Conservation (phyloP, 2,329 filamentous ascomycete species). For the Oidium heveae region DNA sequence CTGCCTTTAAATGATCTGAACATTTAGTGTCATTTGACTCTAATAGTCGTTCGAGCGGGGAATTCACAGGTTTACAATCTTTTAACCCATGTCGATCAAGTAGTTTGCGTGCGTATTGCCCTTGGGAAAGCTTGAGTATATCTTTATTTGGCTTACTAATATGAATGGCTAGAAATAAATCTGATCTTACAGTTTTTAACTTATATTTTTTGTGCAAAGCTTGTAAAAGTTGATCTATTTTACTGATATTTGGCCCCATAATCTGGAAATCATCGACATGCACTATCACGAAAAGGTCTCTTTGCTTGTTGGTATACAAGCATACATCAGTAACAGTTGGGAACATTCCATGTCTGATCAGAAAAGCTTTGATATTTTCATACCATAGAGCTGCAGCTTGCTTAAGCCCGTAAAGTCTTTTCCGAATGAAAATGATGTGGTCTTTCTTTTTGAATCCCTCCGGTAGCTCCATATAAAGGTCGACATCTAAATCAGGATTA, state of each 20-base stretch:
- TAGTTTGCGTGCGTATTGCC: not conserved
- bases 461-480: too few relatives aligned
- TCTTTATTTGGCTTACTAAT: not conserved
- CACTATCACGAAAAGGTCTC: not conserved
- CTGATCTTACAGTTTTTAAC: not conserved
- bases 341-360: too few relatives aligned
- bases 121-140: too few relatives aligned
- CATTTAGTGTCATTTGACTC: not conserved
- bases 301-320: too few relatives aligned
- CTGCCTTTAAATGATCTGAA: not conserved
- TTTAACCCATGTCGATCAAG: not conserved
- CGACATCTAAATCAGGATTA: too few relatives aligned
- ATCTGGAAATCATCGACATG: not conserved
- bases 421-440: too few relatives aligned
- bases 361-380: too few relatives aligned
- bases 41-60: not conserved
- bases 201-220: not conserved
- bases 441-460: too few relatives aligned
- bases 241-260: not conserved
- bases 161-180: not conserved
- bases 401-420: too few relatives aligned
- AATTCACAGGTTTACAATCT: not conserved
- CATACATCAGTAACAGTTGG: too few relatives aligned
- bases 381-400: too few relatives aligned
- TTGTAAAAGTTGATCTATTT: not conserved